Conservation (phyloP, 2,329 filamentous ascomycete genomes). For the Aspergillus fischeri region DNA sequence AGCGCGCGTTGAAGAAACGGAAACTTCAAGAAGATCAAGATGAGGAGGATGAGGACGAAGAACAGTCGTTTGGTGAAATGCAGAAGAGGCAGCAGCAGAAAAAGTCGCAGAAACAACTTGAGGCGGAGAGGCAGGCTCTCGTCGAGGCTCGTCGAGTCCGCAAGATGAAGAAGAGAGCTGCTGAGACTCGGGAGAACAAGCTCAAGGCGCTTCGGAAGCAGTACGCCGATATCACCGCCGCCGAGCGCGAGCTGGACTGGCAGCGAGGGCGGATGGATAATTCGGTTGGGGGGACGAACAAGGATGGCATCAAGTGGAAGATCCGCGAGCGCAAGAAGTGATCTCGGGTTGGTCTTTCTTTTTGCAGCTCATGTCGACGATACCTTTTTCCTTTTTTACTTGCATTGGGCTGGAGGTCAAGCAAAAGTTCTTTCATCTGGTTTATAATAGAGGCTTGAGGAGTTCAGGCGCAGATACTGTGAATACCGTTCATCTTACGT, state of each 20-base stretch:
- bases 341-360: constrained; percentile 2
- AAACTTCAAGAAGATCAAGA: constrained; percentile 17
- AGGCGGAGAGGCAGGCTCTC: constrained; percentile 38
- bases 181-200: constrained; percentile 47
- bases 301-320: constrained; percentile 62
- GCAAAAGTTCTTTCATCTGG: not conserved
- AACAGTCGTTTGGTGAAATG: constrained; percentile 16
- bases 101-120: constrained; percentile 45
- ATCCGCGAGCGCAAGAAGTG: constrained; percentile 54
- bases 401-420: not conserved
- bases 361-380: not conserved
- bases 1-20: constrained; percentile 25
- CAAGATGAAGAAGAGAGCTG: constrained; percentile 47
- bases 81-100: constrained; percentile 13
- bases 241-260: constrained; percentile 54
- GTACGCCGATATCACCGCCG: constrained; percentile 52
- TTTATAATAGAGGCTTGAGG: not conserved
- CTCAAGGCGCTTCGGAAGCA: constrained; percentile 52
- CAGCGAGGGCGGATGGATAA: constrained; percentile 61
- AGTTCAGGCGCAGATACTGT: not conserved
- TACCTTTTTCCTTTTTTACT: constrained; percentile 4
- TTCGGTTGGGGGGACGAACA: constrained; percentile 58
- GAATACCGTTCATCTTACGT: not conserved
- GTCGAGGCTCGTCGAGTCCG: constrained; percentile 36
- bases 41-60: constrained; percentile 23